phyloP scores from a whole-genome alignment of 1,284 basidiomycete species.

The Sporisorium iseilematis-ciliati region DNA sequence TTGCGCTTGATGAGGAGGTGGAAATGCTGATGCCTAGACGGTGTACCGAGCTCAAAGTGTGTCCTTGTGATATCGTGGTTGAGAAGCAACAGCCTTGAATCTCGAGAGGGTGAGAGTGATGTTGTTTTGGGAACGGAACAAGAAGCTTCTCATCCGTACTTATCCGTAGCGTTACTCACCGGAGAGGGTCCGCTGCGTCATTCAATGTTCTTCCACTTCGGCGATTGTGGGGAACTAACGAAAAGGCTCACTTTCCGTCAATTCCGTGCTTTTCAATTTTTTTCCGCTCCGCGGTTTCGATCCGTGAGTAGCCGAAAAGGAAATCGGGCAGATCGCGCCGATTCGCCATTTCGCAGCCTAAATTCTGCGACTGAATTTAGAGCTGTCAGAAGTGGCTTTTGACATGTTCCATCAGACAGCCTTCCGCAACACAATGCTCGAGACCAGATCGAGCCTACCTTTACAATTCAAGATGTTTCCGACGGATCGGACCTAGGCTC shows the following conservation, averaged over 20 bases:
- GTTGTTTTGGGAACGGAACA: neutral
- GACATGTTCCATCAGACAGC: constrained; percentile 19
- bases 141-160: constrained; percentile 9
- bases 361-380: neutral
- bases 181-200: constrained; percentile 17
- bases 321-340: constrained; percentile 7
- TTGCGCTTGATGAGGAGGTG: neutral
- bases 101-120: neutral
- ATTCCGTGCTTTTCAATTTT: constrained; percentile 43
- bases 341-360: neutral
- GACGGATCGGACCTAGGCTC: neutral
- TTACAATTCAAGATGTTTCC: constrained; percentile 8
- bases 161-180: constrained; percentile 11
- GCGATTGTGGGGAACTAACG: constrained; percentile 16
- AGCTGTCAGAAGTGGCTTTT: constrained; percentile 10
- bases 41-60: neutral
- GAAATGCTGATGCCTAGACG: neutral
- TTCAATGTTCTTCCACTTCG: constrained; percentile 30
- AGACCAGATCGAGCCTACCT: neutral
- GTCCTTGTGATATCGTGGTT: neutral
- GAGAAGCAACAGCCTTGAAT: neutral
- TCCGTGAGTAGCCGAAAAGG: constrained; percentile 23
- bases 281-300: constrained; percentile 38
- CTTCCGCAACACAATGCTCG: neutral
- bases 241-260: constrained; percentile 18